Evolutionary conservation across 176 grass and related monocot species (phyloP).

Genomic region (Oryza rufipogon): DNA sequence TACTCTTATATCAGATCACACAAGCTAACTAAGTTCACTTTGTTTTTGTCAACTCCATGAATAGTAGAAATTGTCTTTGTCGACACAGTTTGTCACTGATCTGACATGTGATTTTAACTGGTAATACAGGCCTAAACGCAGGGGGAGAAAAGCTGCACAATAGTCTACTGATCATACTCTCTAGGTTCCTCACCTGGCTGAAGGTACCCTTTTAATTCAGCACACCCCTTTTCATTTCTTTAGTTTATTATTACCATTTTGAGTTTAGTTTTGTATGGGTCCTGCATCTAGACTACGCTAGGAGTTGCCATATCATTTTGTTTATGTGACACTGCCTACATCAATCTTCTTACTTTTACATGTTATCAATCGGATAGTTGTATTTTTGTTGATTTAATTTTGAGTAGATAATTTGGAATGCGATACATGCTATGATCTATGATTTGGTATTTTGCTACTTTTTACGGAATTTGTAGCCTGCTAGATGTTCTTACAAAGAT

Average conservation of each 20-base stretch:
- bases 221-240: background rate
- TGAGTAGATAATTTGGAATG: background rate
- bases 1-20: background rate
- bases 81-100: background rate
- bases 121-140: slow-evolving; percentile 26
- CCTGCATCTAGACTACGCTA: background rate
- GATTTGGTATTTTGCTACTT: background rate
- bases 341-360: slow-evolving; percentile 5
- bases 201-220: slow-evolving; percentile 33
- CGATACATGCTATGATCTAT: background rate
- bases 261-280: background rate
- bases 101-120: slow-evolving; percentile 7
- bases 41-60: background rate
- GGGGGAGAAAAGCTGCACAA: slow-evolving; percentile 15
- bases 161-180: background rate
- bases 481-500: background rate
- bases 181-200: slow-evolving; percentile 1
- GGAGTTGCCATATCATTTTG: background rate
- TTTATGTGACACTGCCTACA: background rate
- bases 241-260: background rate
- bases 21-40: background rate
- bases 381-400: background rate
- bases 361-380: background rate
- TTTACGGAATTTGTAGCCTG: background rate
- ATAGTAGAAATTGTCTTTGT: background rate